Base-by-base conservation (phyloP, 768 basidiomycete genomes). In the Rhodosporidiobolus odoratus region DNA sequence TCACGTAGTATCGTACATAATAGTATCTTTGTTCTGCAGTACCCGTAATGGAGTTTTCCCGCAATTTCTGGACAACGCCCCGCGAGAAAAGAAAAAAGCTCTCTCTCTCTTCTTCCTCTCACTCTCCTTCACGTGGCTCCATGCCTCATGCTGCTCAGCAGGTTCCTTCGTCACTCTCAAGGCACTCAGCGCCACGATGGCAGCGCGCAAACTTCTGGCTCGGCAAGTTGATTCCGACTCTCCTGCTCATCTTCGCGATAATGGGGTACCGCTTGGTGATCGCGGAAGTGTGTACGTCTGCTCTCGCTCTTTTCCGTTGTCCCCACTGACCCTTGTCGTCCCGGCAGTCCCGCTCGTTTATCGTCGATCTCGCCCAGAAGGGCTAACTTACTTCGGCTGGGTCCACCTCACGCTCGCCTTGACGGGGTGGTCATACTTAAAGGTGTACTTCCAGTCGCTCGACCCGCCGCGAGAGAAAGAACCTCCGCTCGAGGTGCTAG, bases 151-250 rank as follows among this genome's bases (percentile, higher is more conserved):
- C n/a, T n/a, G 23, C 12, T 45, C 43, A 45, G 43, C 43, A 45
- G n/a, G n/a, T n/a, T n/a, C 43, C 43, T 45, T 23, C 23, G 12
- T 13, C 43, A 45, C 43, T 13, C 13, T 23, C 12, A 45, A 12
- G 43, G 23, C 43, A 23, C 13, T 13, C 23, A 12, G n/a, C 48
- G 23, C 48, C 52, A 8, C 45, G 68, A 25, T 62, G 60, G 53
- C 50, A n/a, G 17, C 67, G 72, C 12, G 56, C 68, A 1, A 73
- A 73, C 48, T 6, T 45, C 27, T 41, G 58, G 37, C 68, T 73
- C 35, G 72, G 72, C 40, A 69, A 66, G 38, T 7, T 59, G 0
- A 73, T 73, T 47, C 72, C 68, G 13, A 1, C 41, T 0, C 41
- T 64, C 0, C 47, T 73, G 8, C 38, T 58, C 35, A 17, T 63